Evolutionary conservation across 2,329 filamentous ascomycete species (phyloP), one percentile per base, ranked within the genome.

Genomic region (Pezicula radicicola): DNA sequence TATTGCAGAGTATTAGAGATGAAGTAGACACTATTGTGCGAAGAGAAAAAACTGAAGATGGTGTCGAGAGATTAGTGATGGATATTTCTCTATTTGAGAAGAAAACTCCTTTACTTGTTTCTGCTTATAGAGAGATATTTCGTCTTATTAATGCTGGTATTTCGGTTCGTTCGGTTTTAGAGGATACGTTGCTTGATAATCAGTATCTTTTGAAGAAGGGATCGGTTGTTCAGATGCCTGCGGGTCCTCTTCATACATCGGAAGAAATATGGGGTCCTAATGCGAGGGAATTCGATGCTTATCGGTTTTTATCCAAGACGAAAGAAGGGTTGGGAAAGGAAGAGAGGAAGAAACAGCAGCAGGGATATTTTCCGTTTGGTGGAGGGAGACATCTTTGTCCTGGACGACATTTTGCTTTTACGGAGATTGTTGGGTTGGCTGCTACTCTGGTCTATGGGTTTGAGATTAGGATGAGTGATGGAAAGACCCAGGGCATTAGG

Each of bases 81-180:
- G 56, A 63, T 30, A 56, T 50, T 6, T 53, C 55, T 7, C 54
- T 50, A 10, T 66, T 78, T 9, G 68, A 71, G 30, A 60, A 68
- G 1, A 52, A 63, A 6, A 72, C 72, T 44, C 74, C 75, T 0
- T 60, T 77, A 5, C 62, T 80, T 6, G 63, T 74, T 13, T 72
- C 73, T 42, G 68, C 68, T 19, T 77, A 73, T 56, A 70, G 71
- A 21, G 77, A 80, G 57, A 69, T 68, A 0, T 62, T 78, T 50
- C 73, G 77, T 7, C 50, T 77, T 2, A 62, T 59, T 12, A 71
- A 71, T 28, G 67, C 70, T 4, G 63, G 68, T 6, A 61, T 69
- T 13, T 70, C 70, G 12, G 70, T 67, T 33, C 70, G 77, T 9
- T 62, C 66, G 9, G 70, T 78, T n/a, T 56, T 67, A 13, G 55